Evolutionary conservation across 768 basidiomycete species (phyloP), one percentile per base, ranked within the genome.

Genomic region (Panus rudis): DNA sequence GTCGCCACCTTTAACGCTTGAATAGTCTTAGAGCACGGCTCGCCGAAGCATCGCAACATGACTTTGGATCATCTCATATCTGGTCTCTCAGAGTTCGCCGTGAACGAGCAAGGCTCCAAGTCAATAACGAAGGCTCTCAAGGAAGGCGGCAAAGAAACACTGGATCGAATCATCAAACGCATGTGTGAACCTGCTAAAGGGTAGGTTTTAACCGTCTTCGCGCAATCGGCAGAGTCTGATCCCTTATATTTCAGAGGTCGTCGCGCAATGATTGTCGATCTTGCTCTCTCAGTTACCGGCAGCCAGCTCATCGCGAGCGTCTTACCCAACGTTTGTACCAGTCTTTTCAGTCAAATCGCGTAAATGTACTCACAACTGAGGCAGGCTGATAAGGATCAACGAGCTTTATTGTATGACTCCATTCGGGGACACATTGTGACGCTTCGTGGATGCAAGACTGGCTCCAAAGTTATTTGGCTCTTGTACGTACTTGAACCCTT

Each of bases 401-500:
- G 89, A 17, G 78, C 82, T 3, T 61, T 81, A 46, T 68, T 92
- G 26, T 91, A 89, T 54, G 88, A 91, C 32, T 89, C 89, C 53
- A 89, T 91, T 50, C 73, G 83, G 28, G 85, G 86, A 3, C 87
- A 91, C 55, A 89, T 91, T 50, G 88, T 91, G 37, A 91, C 88
- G 22, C 70, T 92, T n/a, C 77, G 89, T 27, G 89, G 89, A 17
- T 90, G 87, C 59, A 91, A 91, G 70, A 89, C 89, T 2, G 89
- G 89, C 21, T 90, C 88, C 1, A 90, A 89, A 58, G 86, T 91
- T 55, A 91, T 91, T 56, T 92, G 89, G 89, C 71, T 92, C 39
- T 92, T 92, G 74, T 76, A 58, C 37, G 73, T 61, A 3, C 24
- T 49, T 14, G 2, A 14, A 16, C 2, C 8, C 24, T 13, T 21